phyloP scores from a whole-genome alignment of 768 basidiomycete species.

The Hygrophoropsis aurantiaca region DNA sequence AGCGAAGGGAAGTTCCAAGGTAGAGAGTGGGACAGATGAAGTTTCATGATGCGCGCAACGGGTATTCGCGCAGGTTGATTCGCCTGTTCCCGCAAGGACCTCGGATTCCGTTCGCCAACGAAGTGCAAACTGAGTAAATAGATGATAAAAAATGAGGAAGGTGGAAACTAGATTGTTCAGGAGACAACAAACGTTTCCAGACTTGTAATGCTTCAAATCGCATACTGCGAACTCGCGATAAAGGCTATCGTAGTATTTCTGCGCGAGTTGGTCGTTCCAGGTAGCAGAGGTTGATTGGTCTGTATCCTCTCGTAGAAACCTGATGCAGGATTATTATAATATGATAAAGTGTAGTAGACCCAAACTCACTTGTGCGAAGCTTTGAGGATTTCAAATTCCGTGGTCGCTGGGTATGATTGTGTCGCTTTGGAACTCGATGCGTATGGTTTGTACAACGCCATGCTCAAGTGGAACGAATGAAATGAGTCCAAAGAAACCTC shows the following conservation, averaged over 20 bases:
- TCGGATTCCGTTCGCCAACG: conserved; percentile 94
- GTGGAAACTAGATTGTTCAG: background rate
- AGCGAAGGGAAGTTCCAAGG: conserved; percentile 87
- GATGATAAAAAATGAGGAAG: conserved; percentile 1
- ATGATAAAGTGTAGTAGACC: too few species aligned
- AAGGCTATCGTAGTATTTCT: conserved; percentile 84
- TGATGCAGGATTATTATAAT: too few species aligned
- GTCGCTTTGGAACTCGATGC: conserved; percentile 4
- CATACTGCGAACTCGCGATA: conserved; percentile 92
- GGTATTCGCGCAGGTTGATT: conserved; percentile 86
- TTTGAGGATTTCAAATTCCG: conserved; percentile 79
- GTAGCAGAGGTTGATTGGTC: conserved; percentile 33
- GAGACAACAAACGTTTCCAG: conserved; percentile 65
- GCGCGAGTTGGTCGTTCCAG: conserved; percentile 87
- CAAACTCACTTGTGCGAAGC: conserved; percentile 60
- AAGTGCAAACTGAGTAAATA: conserved; percentile 65
- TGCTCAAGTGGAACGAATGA: background rate
- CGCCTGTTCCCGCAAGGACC: conserved; percentile 82
- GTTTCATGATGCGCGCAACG: conserved; percentile 71
- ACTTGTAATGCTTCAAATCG: conserved; percentile 95
- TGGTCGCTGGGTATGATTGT: conserved; percentile 4
- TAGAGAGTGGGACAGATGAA: conserved; percentile 45
- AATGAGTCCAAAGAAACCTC: too few species aligned
- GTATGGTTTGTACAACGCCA: conserved; percentile 16
- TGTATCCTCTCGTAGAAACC: conserved; percentile 76